phyloP scores from a whole-genome alignment of 495 filamentous ascomycete species.

The Hamigera avellanea region DNA sequence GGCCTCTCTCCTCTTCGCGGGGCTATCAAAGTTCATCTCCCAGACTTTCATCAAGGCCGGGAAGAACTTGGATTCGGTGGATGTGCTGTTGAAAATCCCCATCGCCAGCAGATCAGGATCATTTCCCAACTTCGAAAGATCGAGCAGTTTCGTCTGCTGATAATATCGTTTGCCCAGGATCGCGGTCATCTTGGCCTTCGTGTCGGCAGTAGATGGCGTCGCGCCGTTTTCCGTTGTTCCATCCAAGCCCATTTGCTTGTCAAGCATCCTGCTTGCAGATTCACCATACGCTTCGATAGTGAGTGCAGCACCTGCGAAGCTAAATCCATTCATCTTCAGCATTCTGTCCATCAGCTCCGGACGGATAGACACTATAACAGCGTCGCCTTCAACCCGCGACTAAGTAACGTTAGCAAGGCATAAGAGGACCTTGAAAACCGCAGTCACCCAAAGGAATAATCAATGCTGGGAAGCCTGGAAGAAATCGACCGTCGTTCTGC shows the following conservation, averaged over 20 bases:
- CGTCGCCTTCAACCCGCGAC: conserved; percentile 60
- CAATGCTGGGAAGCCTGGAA: conserved; percentile 20
- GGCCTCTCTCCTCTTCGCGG: conserved; percentile 54
- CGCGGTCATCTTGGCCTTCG: conserved; percentile 32
- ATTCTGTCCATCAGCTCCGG: conserved; percentile 50
- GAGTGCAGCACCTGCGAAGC: conserved; percentile 52
- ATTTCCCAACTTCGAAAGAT: conserved; percentile 60
- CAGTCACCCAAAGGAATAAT: conserved; percentile 34
- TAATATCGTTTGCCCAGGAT: conserved; percentile 70
- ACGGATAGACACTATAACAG: conserved; percentile 52
- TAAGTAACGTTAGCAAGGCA: conserved; percentile 64
- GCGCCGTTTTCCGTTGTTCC: conserved; percentile 16
- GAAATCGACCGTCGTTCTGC: conserved; percentile 45
- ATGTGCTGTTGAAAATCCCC: conserved; percentile 61
- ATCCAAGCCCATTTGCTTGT: conserved; percentile 10
- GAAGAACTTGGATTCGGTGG: conserved; percentile 78
- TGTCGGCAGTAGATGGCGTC: conserved; percentile 29
- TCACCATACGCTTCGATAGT: conserved; percentile 33
- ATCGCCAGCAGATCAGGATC: conserved; percentile 57
- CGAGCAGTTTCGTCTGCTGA: conserved; percentile 54
- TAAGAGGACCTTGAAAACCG: conserved; percentile 41
- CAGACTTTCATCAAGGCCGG: conserved; percentile 76
- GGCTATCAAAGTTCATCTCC: conserved; percentile 53
- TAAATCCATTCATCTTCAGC: conserved; percentile 49
- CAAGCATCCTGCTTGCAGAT: too few relatives aligned